Evolutionary conservation across 2,329 filamentous ascomycete species (phyloP), one percentile per base, ranked within the genome.

Genomic region (Keithomyces neogunnii): DNA sequence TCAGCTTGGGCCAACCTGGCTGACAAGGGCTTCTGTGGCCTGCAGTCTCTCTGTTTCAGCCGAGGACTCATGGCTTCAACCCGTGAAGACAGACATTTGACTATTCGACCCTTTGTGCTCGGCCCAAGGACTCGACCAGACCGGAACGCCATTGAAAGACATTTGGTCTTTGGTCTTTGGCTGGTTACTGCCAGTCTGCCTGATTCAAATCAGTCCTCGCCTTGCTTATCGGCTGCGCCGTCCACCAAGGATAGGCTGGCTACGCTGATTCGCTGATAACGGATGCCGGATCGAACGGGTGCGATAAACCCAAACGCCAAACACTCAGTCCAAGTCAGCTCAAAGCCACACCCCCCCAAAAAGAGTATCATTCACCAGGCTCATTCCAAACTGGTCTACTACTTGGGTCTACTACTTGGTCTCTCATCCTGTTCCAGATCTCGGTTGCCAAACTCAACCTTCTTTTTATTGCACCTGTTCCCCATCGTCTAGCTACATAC

Each of bases 191-290:
- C 39, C 26, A 11, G 33, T 35, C 33, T 35, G 33, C 36, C 39
- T 42, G n/a, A 28, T 42, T 42, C 39, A 26, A 42, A 11, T 39
- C 5, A 10, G 10, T 44, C 19, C 19, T 19, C 19, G 19, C 19
- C 5, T 44, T 28, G 28, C 28, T 26, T 10, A 30, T 44, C 40
- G 28, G 40, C 40, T 44, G 11, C 40, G 29, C 26, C 40, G 28
- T 28, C 40, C 28, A 7, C 40, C 40, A 26, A 29, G 4, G 28
- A 30, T 30, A 30, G 26, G 40, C 28, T 10, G 26, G 40, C 28
- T 10, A 11, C 31, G 29, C 7, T 49, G 48, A 49, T 49, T 49
- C 40, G 48, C 48, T 45, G 48, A 49, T 49, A 49, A 38, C 48
- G 31, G 39, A 49, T 40, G 13, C 30, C 28, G 40, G 40, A 30